A percentile compares a stretch with the other conserved stretches of the same genome.
Evolutionary conservation across 306 rosid genomes (phyloP).

Genomic region (Adenanthera pavonina): DNA sequence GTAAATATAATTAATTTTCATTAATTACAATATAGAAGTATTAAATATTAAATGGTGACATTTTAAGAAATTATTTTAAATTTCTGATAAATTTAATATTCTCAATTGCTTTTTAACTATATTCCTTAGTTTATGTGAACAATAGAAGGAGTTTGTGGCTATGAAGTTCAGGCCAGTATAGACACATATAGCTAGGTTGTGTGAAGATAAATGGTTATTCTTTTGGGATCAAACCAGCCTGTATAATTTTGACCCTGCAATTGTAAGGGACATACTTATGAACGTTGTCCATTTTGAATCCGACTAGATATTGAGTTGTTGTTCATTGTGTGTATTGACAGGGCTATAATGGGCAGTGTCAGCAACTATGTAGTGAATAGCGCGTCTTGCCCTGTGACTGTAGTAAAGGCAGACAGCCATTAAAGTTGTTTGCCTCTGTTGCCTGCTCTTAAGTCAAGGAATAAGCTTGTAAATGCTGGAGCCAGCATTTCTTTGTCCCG

Average conservation of each 20-base stretch:
- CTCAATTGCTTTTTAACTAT: too few relatives aligned
- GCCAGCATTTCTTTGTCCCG: not conserved
- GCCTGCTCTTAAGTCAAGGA: not conserved
- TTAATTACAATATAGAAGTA: too few relatives aligned
- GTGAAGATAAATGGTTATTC: too few relatives aligned
- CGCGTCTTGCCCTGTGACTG: constrained; percentile 77
- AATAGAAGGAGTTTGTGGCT: too few relatives aligned
- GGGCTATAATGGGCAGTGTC: constrained; percentile 83
- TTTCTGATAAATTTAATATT: too few relatives aligned
- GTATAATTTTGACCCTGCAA: not conserved
- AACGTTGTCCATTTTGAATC: not conserved
- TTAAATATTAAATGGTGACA: too few relatives aligned
- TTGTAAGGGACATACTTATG: not conserved
- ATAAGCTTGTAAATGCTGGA: not conserved
- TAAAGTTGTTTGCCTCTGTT: not conserved
- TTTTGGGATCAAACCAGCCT: too few relatives aligned
- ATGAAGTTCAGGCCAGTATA: too few relatives aligned
- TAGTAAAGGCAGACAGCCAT: constrained; percentile 57
- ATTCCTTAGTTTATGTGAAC: too few relatives aligned
- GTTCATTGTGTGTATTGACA: constrained; percentile 32
- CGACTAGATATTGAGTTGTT: not conserved
- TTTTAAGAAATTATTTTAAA: too few relatives aligned
- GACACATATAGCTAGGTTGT: too few relatives aligned
- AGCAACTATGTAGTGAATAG: constrained; percentile 81
- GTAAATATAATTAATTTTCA: too few relatives aligned